Evolutionary conservation across 495 filamentous ascomycete genomes (phyloP), one percentile per base, ranked within the genome.

Genomic region (Amniculicola lignicola): DNA sequence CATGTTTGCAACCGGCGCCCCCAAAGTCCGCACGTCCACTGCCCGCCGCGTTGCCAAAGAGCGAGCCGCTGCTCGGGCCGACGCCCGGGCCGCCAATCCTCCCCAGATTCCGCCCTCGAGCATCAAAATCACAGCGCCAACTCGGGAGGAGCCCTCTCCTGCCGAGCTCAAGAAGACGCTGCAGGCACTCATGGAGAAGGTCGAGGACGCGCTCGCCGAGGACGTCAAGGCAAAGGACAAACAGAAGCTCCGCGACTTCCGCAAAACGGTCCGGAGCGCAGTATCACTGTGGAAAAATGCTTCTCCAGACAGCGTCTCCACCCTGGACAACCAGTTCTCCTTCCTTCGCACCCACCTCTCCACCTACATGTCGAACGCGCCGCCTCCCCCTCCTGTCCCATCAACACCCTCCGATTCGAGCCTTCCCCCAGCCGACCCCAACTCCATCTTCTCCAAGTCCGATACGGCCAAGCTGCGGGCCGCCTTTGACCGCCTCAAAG

Each of bases 1-100:
- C 25, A 78, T 98, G 72, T 87, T 73, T 60, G 93, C 89, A 19
- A 96, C 90, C 9, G 93, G 93, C 27, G 79, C 77, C 1, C 78
- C 80, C 9, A 95, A 92, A 67, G 67, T 74, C 16, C 75, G 67
- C 38, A 59, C 63, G 16, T 74, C 81, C 76, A 21, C n/a, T 24
- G 46, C 46, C 36, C 57, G 62, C 27, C 41, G 28, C 5, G 31
- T 44, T 25, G 33, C 42, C 52, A 39, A 31, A 27, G 52, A 57
- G 23, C 33, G 46, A 19, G 23, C 21, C 29, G 22, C 50, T 3
- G 41, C 49, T 1, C 49, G 42, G 21, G 43, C 24, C 22, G 44
- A 54, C 28, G 41, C 42, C 46, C 27, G 41, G 44, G 54, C 48
- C 27, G 39, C 65, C 35, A 50, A 54, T 47, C 54, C 62, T 25